Base-by-base conservation (phyloP, 2,329 filamentous ascomycete species). In the Phaeosphaeria sp. region DNA sequence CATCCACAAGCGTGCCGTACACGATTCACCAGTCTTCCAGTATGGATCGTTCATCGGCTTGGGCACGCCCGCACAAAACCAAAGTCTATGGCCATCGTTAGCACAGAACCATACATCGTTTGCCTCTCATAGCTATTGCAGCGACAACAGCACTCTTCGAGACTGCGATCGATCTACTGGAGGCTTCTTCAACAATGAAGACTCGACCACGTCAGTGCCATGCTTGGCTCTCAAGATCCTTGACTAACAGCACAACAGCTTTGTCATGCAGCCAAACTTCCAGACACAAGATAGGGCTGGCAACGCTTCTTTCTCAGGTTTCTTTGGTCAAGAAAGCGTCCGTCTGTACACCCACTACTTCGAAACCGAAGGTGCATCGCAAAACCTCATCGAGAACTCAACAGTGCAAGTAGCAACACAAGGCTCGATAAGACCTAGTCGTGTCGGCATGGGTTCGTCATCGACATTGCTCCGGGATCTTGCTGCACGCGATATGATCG, bases 1-100 rank as follows among this genome's bases (percentile, higher is more conserved):
- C 47, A 79, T 81, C 39, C 79, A 81, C 53, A 76, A 74, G 56
- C 71, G 79, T 50, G 74, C 69, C 15, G 79, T 81, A n/a, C 74
- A 80, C 50, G 74, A 76, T 48, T 74, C 74, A 6, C 60, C 67
- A 1, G 65, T 72, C 13, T 76, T 78, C 48, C 78, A 80, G 54
- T 81, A 81, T 71, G 79, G 79, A 48, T 77, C 78, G 1, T 81
- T 81, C 66, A 77, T 80, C 33, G 79, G 79, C 20, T 67, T 80
- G 9, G 79, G 79, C 9, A 69, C 73, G 7, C 77, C 77, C 21
- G 74, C 78, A 60, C 79, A 81, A 58, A 81, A 81, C 57, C 74
- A 80, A 50, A 80, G 78, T 47, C 63, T 80, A 17, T 80, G 78
- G 78, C 78, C 79, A 4, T 79, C 78, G 23, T 60, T 81, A 56